Evolutionary conservation across 2,329 filamentous ascomycete genomes (phyloP), one percentile per base, ranked within the genome.

Genomic region (Diaporthe vexans): DNA sequence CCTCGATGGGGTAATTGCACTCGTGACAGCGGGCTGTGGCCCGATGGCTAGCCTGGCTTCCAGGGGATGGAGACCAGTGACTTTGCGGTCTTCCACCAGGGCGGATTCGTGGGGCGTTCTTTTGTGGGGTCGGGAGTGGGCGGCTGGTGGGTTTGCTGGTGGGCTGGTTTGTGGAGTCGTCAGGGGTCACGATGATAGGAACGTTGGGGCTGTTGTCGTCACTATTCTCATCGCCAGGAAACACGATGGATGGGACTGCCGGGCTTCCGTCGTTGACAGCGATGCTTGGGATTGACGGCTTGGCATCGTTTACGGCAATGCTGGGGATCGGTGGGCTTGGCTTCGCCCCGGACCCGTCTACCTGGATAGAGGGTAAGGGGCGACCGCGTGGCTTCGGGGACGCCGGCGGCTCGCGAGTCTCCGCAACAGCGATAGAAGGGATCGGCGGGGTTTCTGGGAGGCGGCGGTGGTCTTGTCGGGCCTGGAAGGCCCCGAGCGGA

Each of bases 1-100:
- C 97, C 74, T 97, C 92, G 78, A 99, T 98, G 0, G 95, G 92
- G 26, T 93, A 88, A 13, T 91, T 89, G 81, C 97, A 99, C 79
- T 95, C 92, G 67, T 95, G 94, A 81, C 97, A 99, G 59, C 92
- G 89, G 10, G 94, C 94, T 9, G 93, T 93, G 72, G 86, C 85
- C 79, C 90, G 86, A 78, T 84, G 83, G 71, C 79, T 82, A 75
- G 79, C 83, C 69, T 82, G 83, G 24, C 76, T 85, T 1, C 86
- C 37, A 17, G 59, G 85, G 4, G 86, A 89, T 1, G 89, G 89
- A 3, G 89, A 91, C 90, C 90, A 92, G 77, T 92, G 90, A n/a
- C 88, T 83, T 48, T 83, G 84, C 21, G 85, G 83, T 40, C 84
- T 83, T 61, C 84, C 85, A 51, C 83, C 82, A 54, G 82, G 81